Evolutionary conservation across 2,329 filamentous ascomycete genomes (phyloP).

Genomic region (Beauveria caledonica): DNA sequence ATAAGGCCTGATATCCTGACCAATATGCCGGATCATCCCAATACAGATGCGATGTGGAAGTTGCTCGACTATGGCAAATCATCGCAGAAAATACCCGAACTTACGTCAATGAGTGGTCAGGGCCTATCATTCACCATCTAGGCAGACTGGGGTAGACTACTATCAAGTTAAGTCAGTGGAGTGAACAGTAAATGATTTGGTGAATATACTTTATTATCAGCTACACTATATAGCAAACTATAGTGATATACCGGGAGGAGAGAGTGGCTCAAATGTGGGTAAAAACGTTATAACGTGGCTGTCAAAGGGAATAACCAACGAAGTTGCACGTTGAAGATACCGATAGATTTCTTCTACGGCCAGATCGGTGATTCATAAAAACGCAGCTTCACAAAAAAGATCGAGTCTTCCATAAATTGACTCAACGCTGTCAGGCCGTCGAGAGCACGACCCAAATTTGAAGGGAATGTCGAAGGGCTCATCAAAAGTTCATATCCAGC

Average conservation of each 20-base stretch:
- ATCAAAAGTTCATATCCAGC: constrained; percentile 7
- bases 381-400: background rate
- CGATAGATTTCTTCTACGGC: background rate
- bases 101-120: background rate
- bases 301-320: background rate
- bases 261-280: background rate
- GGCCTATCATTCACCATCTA: background rate
- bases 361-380: background rate
- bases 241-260: background rate
- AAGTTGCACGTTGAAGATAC: background rate
- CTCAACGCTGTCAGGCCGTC: too few relatives aligned
- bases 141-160: background rate
- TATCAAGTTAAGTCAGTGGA: background rate
- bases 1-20: background rate
- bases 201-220: background rate
- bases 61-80: background rate
- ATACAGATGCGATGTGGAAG: background rate
- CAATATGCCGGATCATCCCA: background rate
- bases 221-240: background rate
- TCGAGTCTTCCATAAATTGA: too few relatives aligned
- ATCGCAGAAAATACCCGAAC: background rate
- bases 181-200: background rate
- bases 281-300: background rate
- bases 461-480: background rate
- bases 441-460: too few relatives aligned